Conservation (phyloP, 192 early-diverging fungal genomes). For the Podila epicladia region DNA sequence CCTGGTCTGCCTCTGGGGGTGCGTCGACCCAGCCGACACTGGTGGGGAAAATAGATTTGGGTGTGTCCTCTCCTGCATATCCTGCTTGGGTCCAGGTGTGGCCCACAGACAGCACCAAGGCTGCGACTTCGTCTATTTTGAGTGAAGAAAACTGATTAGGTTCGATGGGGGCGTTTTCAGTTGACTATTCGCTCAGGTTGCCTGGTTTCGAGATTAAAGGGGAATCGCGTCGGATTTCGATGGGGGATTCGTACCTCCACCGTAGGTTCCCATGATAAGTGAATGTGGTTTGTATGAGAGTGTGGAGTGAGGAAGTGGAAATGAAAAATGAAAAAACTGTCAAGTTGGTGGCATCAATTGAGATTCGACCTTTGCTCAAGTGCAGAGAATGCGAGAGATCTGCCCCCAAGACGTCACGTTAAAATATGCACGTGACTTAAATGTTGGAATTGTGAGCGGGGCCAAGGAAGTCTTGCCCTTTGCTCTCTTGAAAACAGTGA, state of each 20-base stretch:
- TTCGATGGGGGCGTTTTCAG: background rate
- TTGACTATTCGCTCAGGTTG: too few relatives aligned
- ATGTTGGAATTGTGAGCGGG: too few relatives aligned
- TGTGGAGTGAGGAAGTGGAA: background rate
- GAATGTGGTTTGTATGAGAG: constrained; percentile 3
- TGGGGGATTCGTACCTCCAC: constrained; percentile 30
- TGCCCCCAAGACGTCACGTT: too few relatives aligned
- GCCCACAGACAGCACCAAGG: constrained; percentile 94
- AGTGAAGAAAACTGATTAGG: background rate
- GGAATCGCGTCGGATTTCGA: background rate
- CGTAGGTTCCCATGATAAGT: constrained; percentile 46
- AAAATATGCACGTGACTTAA: too few relatives aligned
- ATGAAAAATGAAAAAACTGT: background rate
- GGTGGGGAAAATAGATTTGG: constrained; percentile 88
- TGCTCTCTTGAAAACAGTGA: too few relatives aligned
- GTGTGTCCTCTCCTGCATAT: constrained; percentile 97
- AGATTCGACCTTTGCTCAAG: too few relatives aligned
- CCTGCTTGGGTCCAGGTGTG: constrained; percentile 89
- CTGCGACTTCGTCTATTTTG: constrained; percentile 88
- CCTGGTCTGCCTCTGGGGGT: constrained; percentile 31
- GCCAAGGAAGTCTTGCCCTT: too few relatives aligned
- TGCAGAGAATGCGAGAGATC: too few relatives aligned
- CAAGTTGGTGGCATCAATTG: too few relatives aligned
- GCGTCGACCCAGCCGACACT: constrained; percentile 73
- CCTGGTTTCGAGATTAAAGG: background rate